These are phyloP conservation scores for Lasiosphaeria ovina DNA, from an alignment of 495 filamentous ascomycete species.

Conservation along the genomic window DNA sequence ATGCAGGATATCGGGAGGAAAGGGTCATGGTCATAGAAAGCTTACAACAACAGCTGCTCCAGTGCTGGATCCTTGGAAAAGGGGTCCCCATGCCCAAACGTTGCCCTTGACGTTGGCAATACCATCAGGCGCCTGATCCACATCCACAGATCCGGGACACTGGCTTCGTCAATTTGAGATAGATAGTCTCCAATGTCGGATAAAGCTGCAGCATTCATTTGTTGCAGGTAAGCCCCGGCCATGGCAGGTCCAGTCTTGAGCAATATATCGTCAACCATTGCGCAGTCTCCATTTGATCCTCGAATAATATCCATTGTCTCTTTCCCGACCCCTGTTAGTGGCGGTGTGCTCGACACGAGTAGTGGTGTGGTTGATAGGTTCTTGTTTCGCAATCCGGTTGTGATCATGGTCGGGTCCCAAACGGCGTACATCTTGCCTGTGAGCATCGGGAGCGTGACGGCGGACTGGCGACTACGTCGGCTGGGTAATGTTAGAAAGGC, in stretches of 20 bases:
- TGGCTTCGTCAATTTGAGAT: neutral
- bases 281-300: neutral
- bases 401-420: conserved; percentile 17
- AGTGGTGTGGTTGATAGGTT: conserved; percentile 9
- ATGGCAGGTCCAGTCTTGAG: conserved; percentile 4
- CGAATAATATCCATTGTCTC: neutral
- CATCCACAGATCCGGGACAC: neutral
- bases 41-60: neutral
- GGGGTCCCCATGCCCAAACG: neutral
- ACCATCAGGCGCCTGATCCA: neutral
- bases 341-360: neutral
- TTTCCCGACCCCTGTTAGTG: neutral
- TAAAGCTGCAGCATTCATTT: conserved; percentile 7
- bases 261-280: neutral
- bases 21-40: too few species aligned
- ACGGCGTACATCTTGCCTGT: conserved; percentile 27
- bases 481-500: neutral
- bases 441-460: conserved; percentile 27
- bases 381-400: conserved; percentile 19
- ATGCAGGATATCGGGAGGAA: too few species aligned
- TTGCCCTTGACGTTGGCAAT: neutral
- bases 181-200: neutral
- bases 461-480: conserved; percentile 10
- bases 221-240: neutral
- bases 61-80: neutral